phyloP scores from a whole-genome alignment of 345 rosid genomes.

The Lenwebbia sp. region DNA sequence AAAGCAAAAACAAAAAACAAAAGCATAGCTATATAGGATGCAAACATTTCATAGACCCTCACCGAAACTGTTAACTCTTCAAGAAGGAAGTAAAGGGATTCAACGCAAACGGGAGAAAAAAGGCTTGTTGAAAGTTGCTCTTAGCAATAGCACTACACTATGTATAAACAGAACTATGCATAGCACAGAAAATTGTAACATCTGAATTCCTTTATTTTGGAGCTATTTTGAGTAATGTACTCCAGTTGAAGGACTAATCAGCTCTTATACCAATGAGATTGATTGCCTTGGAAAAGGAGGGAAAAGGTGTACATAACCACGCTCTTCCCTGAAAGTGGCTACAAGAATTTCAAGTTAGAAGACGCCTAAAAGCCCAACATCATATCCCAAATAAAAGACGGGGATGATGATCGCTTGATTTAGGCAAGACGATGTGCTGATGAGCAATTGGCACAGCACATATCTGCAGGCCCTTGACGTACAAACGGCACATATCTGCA shows the following conservation, averaged over 20 bases:
- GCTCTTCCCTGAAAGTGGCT: background rate
- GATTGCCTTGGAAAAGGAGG: background rate
- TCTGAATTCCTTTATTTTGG: background rate
- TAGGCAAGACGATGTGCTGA: background rate
- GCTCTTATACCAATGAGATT: background rate
- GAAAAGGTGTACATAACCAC: background rate
- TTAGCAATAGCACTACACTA: background rate
- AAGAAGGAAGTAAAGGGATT: background rate
- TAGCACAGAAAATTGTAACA: background rate
- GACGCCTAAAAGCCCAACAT: background rate
- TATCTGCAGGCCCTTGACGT: background rate
- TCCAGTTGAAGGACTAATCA: background rate
- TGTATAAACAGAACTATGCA: background rate
- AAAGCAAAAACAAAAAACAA: no score
- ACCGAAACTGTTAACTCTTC: background rate
- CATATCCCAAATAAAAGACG: constrained; percentile 18
- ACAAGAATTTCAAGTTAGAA: background rate
- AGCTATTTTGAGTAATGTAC: background rate
- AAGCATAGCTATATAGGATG: background rate
- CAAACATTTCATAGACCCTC: background rate
- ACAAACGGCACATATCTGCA: background rate
- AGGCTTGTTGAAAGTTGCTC: background rate
- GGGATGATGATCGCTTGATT: constrained; percentile 7
- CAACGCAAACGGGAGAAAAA: background rate
- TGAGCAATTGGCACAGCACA: background rate